A percentile compares a stretch with the other conserved stretches of the same genome.
Evolutionary conservation across 73 alveolate genomes (phyloP).

Genomic region (Tetrahymena elliotti): DNA sequence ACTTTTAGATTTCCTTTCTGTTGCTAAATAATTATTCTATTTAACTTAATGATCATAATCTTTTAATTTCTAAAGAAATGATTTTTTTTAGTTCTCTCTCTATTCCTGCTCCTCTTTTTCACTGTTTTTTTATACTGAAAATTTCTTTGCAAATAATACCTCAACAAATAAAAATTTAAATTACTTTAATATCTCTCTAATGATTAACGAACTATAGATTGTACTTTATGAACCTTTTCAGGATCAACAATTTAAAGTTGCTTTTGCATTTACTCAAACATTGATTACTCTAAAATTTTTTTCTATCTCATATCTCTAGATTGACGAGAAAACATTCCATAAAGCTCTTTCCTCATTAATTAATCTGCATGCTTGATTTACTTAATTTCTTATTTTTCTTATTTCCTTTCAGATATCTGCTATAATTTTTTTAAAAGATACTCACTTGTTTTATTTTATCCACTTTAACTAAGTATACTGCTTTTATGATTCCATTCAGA

Average conservation of each 20-base stretch:
- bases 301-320: neutral
- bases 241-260: neutral
- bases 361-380: neutral
- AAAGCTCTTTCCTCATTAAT: neutral
- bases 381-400: neutral
- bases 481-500: neutral
- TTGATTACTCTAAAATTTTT: neutral
- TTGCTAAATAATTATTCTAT: neutral
- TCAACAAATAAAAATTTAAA: too few species aligned
- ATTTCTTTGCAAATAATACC: neutral
- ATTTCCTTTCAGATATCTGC: neutral
- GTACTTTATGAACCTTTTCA: neutral
- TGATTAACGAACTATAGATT: neutral
- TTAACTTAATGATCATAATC: neutral
- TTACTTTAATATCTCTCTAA: neutral
- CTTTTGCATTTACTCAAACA: neutral
- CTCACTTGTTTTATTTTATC: neutral
- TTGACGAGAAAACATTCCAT: neutral
- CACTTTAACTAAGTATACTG: neutral
- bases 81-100: neutral
- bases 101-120: neutral
- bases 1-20: neutral
- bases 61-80: neutral
- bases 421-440: neutral
- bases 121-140: neutral